These are phyloP conservation scores for Diaporthe sp. DNA, from an alignment of 2,329 filamentous ascomycete species.

Conservation along the genomic window DNA sequence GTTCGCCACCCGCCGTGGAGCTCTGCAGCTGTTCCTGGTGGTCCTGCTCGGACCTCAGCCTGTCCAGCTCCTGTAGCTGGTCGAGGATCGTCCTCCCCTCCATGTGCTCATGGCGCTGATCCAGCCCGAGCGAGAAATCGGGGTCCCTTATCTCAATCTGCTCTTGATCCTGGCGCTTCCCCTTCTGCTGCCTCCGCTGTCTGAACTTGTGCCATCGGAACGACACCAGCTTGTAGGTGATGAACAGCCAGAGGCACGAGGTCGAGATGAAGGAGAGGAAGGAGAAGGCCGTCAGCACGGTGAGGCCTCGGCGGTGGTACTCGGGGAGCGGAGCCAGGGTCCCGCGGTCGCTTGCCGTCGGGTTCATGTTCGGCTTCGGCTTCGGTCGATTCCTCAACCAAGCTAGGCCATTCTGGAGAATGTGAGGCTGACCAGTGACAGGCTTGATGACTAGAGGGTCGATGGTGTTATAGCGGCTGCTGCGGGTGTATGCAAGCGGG, in stretches of 20 bases:
- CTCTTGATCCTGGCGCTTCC: background rate
- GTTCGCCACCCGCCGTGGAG: background rate
- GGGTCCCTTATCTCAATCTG: background rate
- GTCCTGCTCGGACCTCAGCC: background rate
- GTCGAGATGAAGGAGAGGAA: conserved; percentile 38
- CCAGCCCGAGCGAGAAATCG: conserved; percentile 3
- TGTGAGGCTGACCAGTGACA: background rate
- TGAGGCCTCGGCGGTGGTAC: conserved; percentile 33
- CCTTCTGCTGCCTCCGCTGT: background rate
- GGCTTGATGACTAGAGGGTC: background rate
- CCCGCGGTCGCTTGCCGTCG: background rate
- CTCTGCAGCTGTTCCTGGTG: background rate
- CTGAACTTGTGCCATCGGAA: background rate
- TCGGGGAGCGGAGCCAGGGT: conserved; percentile 16
- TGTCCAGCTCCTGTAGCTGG: conserved; percentile 17
- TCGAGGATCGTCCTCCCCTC: conserved; percentile 1
- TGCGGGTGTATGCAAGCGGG: conserved; percentile 20
- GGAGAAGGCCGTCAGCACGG: conserved; percentile 34
- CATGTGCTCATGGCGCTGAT: conserved; percentile 1
- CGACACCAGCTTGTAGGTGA: conserved; percentile 34
- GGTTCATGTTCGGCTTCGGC: background rate
- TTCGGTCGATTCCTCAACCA: background rate
- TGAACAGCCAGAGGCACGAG: conserved; percentile 31
- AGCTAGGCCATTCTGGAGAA: background rate
- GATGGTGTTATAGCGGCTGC: background rate